Base-by-base conservation (phyloP, 176 grass and related monocot genomes). In the Alloteropsis semialata region DNA sequence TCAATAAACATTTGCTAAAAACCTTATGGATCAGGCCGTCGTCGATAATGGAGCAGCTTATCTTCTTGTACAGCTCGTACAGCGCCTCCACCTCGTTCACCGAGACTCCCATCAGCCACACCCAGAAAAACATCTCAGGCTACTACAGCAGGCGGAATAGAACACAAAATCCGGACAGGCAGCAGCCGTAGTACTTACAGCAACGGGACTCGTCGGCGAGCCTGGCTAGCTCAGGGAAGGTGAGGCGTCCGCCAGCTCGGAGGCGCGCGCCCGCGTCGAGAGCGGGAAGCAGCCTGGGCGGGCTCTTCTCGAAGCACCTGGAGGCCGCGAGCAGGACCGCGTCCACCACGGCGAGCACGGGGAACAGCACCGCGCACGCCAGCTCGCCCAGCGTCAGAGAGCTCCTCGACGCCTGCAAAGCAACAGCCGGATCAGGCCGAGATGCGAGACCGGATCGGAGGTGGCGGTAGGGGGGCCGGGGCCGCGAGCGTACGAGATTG, bases 61-160 rank as follows among this genome's bases (percentile, higher is more conserved):
- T 68, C 58, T 86, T 79, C 55, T 83, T 86, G 45, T 90, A 90
- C 53, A 90, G 66, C 73, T 86, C 88, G 88, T 90, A 86, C 55
- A 86, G 73, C 56, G 88, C 88, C 74, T 82, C 88, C 37, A 86
- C 83, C 84, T 90, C 88, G 57, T 87, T 90, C 84, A 90, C 85
- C 56, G 81, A 77, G 67, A 91, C 89, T 91, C 8, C 84, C 78
- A 43, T 15, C 39, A 76, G 28, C 8, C 51, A 48, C 37, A 42
- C 50, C 1, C 28, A 49, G 14, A 66, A 16, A 50, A 84, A 37
- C 43, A 78, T 29, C 66, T 78, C 32, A 69, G 83, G 28, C 67
- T n/a, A 80, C 41, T 25, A 32, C n/a, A 71, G 29, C 1, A 84
- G 50, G 69, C 10, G 27, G 15, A 65, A 19, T 21, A 67, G 3